Evolutionary conservation across 177 flowering plant genomes (phyloP), one percentile per base, ranked within the genome.

Genomic region (Telopea speciosissima): DNA sequence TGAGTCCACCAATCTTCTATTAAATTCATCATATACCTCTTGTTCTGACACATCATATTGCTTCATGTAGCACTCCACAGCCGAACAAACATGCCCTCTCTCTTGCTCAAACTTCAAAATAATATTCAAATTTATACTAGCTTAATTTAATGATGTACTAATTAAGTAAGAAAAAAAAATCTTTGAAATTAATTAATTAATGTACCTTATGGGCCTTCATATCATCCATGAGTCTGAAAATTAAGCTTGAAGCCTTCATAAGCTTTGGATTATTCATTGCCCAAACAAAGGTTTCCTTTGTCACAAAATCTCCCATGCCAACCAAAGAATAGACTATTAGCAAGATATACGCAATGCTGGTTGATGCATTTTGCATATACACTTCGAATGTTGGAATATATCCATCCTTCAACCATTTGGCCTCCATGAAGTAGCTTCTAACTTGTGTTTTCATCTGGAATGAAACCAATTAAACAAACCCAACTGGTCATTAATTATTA

Each of bases 141-240:
- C 24, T 0, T 25, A 11, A 13, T n/a, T n/a, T n/a, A n/a, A n/a
- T n/a, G n/a, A n/a, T n/a, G n/a, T n/a, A n/a, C n/a, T n/a, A n/a
- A n/a, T n/a, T n/a, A 28, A 28, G 31, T 2, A 28, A 28, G 31
- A 28, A 28, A n/a, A 70, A 28, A 10, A 11, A 31, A 2, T 31
- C 5, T 2, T 31, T 31, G 33, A 26, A 11, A 10, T 40, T 6
- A 6, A 28, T 28, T 28, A 28, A 28, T 28, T 28, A 2, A 28
- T 28, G 65, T 77, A 85, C 88, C 82, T 79, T 70, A 54, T 83
- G 75, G 26, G 78, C 66, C 1, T 63, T 75, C 9, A 85, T 69
- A 69, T 83, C 88, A 59, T 85, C 79, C 71, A 68, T 73, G 44
- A 86, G 74, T 22, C 85, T 68, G 25, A 65, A 8, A 26, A 85